A percentile compares a stretch with the other conserved stretches of the same genome.
Evolutionary conservation across 495 filamentous ascomycete species (phyloP).

Genomic region (Penicillium chermesinum): DNA sequence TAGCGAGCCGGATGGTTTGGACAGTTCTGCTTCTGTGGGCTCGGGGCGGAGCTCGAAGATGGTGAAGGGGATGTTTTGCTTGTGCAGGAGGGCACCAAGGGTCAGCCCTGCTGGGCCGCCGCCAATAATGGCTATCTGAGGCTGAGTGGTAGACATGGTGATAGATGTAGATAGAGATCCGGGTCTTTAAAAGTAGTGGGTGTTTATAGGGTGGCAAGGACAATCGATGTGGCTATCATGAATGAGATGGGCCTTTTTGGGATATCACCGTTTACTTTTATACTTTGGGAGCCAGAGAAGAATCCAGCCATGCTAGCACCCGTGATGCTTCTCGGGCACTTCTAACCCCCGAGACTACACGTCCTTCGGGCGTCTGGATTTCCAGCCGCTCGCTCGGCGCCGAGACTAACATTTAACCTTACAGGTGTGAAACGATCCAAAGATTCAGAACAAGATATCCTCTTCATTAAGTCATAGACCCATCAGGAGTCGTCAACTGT

Average conservation of each 20-base stretch:
- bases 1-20: slow-evolving; percentile 49
- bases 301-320: too few species aligned
- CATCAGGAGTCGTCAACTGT: background rate
- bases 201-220: too few species aligned
- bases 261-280: too few species aligned
- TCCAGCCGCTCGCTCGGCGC: background rate
- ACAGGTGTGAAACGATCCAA: too few species aligned
- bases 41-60: slow-evolving; percentile 51
- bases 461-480: background rate
- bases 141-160: background rate
- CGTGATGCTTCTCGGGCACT: background rate
- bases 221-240: too few species aligned
- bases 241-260: too few species aligned
- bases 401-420: too few species aligned
- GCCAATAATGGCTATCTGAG: slow-evolving; percentile 51
- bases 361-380: too few species aligned
- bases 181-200: too few species aligned
- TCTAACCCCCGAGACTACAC: too few species aligned
- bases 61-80: slow-evolving; percentile 37
- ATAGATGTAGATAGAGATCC: background rate
- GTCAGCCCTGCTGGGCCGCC: slow-evolving; percentile 55
- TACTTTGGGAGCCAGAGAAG: too few species aligned
- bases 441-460: background rate
- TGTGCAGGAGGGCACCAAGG: slow-evolving; percentile 51
- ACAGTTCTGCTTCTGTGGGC: slow-evolving; percentile 14